Evolutionary conservation across 768 basidiomycete species (phyloP).

Genomic region (Mycena rosella): DNA sequence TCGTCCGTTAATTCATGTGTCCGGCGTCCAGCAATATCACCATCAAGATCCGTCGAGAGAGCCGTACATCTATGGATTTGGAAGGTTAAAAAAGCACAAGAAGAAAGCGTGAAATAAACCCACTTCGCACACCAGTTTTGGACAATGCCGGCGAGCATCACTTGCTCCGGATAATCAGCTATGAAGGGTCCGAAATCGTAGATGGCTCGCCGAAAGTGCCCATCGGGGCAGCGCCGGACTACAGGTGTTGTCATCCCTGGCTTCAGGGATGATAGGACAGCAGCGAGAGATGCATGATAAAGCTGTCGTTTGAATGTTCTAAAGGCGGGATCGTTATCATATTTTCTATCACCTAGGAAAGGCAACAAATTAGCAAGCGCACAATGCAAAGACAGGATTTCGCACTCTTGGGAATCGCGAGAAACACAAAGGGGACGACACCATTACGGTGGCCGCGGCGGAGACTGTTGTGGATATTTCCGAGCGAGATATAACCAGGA

Average conservation of each 20-base stretch:
- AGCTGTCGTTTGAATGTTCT: conserved; percentile 36
- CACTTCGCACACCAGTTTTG: conserved; percentile 28
- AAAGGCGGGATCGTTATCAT: conserved; percentile 27
- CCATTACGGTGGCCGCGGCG: conserved; percentile 41
- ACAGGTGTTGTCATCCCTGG: conserved; percentile 32
- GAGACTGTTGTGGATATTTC: conserved; percentile 40
- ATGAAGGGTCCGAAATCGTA: conserved; percentile 44
- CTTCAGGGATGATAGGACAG: conserved; percentile 13
- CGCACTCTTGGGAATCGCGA: conserved; percentile 49
- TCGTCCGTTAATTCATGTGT: conserved; percentile 24
- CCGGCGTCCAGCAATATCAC: not conserved
- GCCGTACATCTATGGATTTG: conserved; percentile 20
- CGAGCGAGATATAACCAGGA: conserved; percentile 40
- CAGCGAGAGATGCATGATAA: conserved; percentile 31
- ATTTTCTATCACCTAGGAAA: conserved; percentile 29
- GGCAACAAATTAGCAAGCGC: not conserved
- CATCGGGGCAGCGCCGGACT: conserved; percentile 44
- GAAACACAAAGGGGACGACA: too few species aligned
- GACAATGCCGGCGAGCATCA: conserved; percentile 34
- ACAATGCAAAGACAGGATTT: not conserved
- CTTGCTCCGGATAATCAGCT: conserved; percentile 49
- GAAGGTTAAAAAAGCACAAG: not conserved
- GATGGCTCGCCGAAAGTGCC: conserved; percentile 40
- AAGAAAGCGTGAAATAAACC: not conserved
- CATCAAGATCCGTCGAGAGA: conserved; percentile 21